Evolutionary conservation across 2,329 filamentous ascomycete genomes (phyloP), one percentile per base, ranked within the genome.

Genomic region (Byssochlamys sp.): DNA sequence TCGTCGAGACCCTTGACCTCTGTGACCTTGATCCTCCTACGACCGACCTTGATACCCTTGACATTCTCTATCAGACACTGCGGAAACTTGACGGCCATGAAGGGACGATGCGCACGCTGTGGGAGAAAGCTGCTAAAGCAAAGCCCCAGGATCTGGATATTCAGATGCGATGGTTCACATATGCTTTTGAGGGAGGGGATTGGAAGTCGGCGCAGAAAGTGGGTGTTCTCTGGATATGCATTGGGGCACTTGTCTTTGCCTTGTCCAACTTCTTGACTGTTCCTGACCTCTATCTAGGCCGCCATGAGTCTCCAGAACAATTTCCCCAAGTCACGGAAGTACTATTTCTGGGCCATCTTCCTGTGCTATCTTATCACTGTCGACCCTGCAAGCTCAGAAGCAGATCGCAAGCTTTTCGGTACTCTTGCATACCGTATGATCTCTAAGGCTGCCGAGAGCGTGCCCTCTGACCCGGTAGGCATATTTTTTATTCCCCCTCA

Each of bases 161-260:
- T 10, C 73, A 77, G 59, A 70, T 70, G 63, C 69, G 67, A 57
- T 79, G 77, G 77, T 78, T 79, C 56, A 67, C 67, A 4, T 66
- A 70, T 53, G 72, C 74, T 12, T 75, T 76, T 59, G 69, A 75
- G 27, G 66, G 64, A 28, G 67, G 68, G 52, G 71, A 78, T 57
- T 79, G 76, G 73, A 75, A 74, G 60, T 74, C 72, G 53, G 78
- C 78, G 45, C 77, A 79, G 60, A 78, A 79, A 73, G 77, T 79
- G 58, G 55, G 72, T n/a, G 28, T 31, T 28, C 52, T 33, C 26
- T 4, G 27, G 7, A 26, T 12, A 39, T 55, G 28, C 5, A 29
- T 11, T 39, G 24, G 14, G 57, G 2, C 39, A 4, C 12, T 56
- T 56, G 6, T 26, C 10, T 12, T 55, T 29, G 52, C 19, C 31